Evolutionary conservation across 164 flowering plant species (phyloP), one percentile per base, ranked within the genome.

Genomic region (Magnolia changhungtana): DNA sequence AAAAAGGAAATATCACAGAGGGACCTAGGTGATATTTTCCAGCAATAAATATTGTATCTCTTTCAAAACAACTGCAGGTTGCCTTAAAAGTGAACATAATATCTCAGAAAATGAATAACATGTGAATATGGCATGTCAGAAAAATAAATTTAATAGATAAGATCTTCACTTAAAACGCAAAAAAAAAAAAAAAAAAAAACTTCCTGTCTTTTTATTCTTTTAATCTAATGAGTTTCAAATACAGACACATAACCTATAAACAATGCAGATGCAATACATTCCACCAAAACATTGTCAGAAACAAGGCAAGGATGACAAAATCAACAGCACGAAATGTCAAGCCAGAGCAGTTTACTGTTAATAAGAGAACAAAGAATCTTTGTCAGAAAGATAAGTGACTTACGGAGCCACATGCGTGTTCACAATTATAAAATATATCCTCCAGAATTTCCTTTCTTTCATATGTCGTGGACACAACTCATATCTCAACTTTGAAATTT

Each of bases 371-470:
- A 4, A 55, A 55, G 61, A 55, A 3, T 10, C 71, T 65, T 63
- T 72, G 13, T 19, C 50, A 14, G 52, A 52, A 63, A n/a, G 49
- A 73, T 1, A 72, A 76, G 75, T 71, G 72, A 89, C 97, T 89
- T 84, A 93, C 98, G 87, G 89, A 58, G 86, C 85, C 29, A 92
- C 89, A 81, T 91, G 95, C 77, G 85, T 91, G 80, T 90, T 89
- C 67, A 92, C 96, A 52, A 94, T 86, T 58, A 90, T 79, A 75
- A 92, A 94, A 78, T 92, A 94, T 75, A 94, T 89, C 83, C 91
- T 91, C 97, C 98, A 94, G 77, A 94, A 94, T 77, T 88, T 90
- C 81, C 97, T 89, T 75, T 94, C 98, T 80, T 84, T 92, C 98
- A 94, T 94, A 75, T 83, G 58, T 16, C 95, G 89, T 72, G 98